Evolutionary conservation across 1,139 yeast genomes (phyloP), one percentile per base, ranked within the genome.

Genomic region (Kluyveromyces sp.): DNA sequence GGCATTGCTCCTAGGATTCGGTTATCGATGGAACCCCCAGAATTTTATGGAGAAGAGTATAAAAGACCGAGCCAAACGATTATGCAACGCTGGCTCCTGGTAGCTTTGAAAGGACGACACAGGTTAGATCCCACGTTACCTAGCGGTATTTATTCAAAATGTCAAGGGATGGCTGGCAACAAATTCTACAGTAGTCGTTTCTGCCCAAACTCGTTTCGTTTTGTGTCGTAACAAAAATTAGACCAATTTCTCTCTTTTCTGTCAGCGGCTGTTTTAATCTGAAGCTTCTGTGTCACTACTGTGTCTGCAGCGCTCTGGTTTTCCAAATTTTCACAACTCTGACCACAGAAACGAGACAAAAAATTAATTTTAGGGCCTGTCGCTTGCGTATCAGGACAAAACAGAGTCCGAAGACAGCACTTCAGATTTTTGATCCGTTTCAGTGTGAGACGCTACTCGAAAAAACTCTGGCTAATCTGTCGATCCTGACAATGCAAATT

Each of bases 1-100:
- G 41, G 41, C 41, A 38, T 38, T 16, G 6, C 16, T 8, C 16
- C 17, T 22, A 22, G 26, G 26, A 22, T 32, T 12, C 35, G 6
- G 19, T 3, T 8, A 8, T 6, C 12, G 13, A 30, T 30, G n/a
- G 13, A 8, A 9, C 7, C 13, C 16, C 16, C 7, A 30, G 12
- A 30, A 30, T 9, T 8, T 7, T 30, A 2, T 12, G 26, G 26
- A 9, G 8, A 22, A 22, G 8, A 22, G 26, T 22, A 6, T 22
- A 22, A 22, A 6, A 22, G 6, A 9, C 26, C 9, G 26, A 22
- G 6, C 26, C 26, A 22, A 22, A 6, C 26, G 6, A 9, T 22
- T 6, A 22, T 6, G 9, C 26, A 22, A 22, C 26, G 26, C n/a
- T n/a, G n/a, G n/a, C n/a, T n/a, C n/a, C n/a, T n/a, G n/a, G n/a